A percentile compares a stretch with the other conserved stretches of the same genome.
phyloP scores from a whole-genome alignment of 1,284 basidiomycete species.

The Cystobasidiaceae sp. region DNA sequence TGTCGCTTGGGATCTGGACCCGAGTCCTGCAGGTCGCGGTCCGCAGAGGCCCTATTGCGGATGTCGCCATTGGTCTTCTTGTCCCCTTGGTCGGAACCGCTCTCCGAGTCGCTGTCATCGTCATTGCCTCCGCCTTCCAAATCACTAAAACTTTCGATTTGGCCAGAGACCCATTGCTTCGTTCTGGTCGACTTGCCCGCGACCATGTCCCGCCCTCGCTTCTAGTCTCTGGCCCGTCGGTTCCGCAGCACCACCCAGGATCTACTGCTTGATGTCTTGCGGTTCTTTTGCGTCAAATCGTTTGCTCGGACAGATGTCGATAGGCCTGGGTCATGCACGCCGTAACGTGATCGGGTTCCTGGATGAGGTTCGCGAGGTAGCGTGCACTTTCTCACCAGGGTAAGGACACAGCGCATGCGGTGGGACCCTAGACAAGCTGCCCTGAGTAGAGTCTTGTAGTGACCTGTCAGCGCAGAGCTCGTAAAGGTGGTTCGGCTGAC shows the following conservation, averaged over 20 bases:
- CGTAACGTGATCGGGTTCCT: too few relatives aligned
- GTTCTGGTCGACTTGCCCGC: conserved; percentile 8
- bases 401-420: too few relatives aligned
- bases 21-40: neutral
- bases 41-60: neutral
- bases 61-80: neutral
- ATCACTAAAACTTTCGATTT: conserved; percentile 30
- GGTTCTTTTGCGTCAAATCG: too few relatives aligned
- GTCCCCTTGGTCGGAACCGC: neutral
- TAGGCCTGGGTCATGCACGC: too few relatives aligned
- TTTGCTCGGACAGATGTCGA: too few relatives aligned
- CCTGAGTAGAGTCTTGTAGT: too few relatives aligned
- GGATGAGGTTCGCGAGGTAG: too few relatives aligned
- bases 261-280: neutral
- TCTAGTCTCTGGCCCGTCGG: neutral
- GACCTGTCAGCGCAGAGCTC: too few relatives aligned
- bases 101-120: neutral
- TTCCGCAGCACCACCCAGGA: neutral
- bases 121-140: conserved; percentile 10
- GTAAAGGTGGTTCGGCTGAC: too few relatives aligned
- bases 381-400: too few relatives aligned
- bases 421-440: too few relatives aligned
- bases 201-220: neutral
- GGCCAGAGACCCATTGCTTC: conserved; percentile 25
- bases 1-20: conserved; percentile 14